Evolutionary conservation across 108 stramenopile genomes (phyloP), one percentile per base, ranked within the genome.

Genomic region (Epipyxis sp.): DNA sequence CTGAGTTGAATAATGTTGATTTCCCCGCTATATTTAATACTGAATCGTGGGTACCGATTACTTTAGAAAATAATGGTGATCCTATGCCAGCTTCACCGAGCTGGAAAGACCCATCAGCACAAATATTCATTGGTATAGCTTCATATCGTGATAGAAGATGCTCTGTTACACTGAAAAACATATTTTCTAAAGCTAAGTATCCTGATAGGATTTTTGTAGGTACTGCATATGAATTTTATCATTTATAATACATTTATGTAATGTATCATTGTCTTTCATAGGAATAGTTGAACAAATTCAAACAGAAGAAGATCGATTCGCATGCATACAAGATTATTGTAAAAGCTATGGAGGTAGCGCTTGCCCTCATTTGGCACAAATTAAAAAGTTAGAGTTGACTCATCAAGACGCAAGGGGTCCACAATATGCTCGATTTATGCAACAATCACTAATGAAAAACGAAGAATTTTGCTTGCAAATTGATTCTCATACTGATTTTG

Each of bases 381-480:
- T 77, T 0, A 46, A 27, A 0, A 57, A 59, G 50, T 35, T 77
- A 1, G 59, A 59, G 13, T 58, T 80, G 40, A 42, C 80, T 35
- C 80, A 76, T 30, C 30, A 81, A 41, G 40, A 61, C 10, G 82
- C 82, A 20, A 76, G 80, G 61, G 82, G 82, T 34, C 82, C 82
- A 40, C 68, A 77, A 77, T 82, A 77, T 77, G 82, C 77, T 3
- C 80, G 82, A 20, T 76, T 81, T 77, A 3, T 81, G 20, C 79
- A 80, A 77, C 77, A 10, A 13, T 2, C 92, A 67, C 59, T 94
- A 37, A 79, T 97, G 69, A 89, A 92, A 39, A 93, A 95, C 77
- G 95, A 98, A 89, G 94, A 98, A 81, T 98, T 94, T 80, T 98
- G 95, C 89, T 91, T 98, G 91, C 93, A 96, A 83, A 91, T 92